phyloP scores from a whole-genome alignment of 306 rosid species.

The Corylus heterophylla region DNA sequence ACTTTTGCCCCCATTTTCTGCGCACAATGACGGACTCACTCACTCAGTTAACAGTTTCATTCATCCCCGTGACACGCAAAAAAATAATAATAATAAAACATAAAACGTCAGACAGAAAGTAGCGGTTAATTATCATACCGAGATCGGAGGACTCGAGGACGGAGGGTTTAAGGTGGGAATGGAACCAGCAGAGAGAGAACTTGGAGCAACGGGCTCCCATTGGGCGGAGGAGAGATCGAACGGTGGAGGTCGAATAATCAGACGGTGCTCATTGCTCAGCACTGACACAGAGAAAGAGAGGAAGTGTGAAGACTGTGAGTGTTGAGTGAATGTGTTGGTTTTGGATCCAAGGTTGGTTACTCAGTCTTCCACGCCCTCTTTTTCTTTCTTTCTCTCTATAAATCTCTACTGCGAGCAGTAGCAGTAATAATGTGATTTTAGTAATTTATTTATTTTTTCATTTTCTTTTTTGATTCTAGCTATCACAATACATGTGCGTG shows the following conservation, averaged over 20 bases:
- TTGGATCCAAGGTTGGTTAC: constrained; percentile 16
- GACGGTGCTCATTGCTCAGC: neutral
- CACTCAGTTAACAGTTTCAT: neutral
- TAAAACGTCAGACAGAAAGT: neutral
- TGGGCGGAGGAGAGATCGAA: constrained; percentile 16
- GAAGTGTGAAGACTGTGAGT: neutral
- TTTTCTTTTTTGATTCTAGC: neutral
- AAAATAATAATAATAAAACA: neutral
- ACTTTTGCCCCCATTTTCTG: constrained; percentile 76
- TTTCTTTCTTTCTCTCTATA: neutral
- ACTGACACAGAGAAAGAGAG: neutral
- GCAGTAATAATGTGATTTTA: constrained; percentile 13
- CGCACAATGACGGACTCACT: constrained; percentile 13
- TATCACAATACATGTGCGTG: constrained; percentile 25
- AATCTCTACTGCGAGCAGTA: neutral
- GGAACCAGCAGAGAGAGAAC: constrained; percentile 86
- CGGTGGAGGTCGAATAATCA: constrained; percentile 15
- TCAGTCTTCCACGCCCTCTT: neutral
- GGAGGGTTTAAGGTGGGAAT: constrained; percentile 75
- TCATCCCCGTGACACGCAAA: neutral
- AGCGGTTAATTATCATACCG: constrained; percentile 37
- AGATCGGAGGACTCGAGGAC: constrained; percentile 77
- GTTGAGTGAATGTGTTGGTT: neutral
- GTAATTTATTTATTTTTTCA: neutral
- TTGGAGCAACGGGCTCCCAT: constrained; percentile 97